These are phyloP conservation scores for Penicillium goetzii DNA, from an alignment of 495 filamentous ascomycete species.

Conservation along the genomic window DNA sequence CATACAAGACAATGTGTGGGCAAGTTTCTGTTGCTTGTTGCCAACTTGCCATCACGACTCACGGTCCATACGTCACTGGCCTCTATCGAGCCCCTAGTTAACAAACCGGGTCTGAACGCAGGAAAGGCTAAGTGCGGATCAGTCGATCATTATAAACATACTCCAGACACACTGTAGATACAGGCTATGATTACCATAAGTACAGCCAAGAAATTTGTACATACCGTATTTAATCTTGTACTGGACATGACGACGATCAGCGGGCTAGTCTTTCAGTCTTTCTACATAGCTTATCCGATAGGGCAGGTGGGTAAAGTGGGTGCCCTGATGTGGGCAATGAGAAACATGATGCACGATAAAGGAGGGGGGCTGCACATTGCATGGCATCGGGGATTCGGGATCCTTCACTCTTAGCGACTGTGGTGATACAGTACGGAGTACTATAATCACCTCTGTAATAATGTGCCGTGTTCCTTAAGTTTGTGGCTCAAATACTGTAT, in stretches of 20 bases:
- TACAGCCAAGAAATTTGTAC: neutral
- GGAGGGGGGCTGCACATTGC: neutral
- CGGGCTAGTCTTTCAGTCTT: neutral
- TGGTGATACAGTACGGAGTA: neutral
- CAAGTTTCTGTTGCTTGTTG: neutral
- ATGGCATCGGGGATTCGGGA: slow-evolving; percentile 8
- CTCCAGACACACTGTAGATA: neutral
- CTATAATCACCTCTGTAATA: neutral
- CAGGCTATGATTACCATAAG: neutral
- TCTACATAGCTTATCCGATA: neutral
- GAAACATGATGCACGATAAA: neutral
- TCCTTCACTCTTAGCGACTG: neutral
- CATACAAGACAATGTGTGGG: neutral
- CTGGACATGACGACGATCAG: neutral
- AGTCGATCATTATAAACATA: slow-evolving; percentile 4
- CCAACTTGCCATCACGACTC: neutral
- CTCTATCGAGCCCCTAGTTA: neutral
- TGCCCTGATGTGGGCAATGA: neutral
- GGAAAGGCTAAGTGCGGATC: neutral
- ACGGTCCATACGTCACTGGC: no score
- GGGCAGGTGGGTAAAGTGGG: slow-evolving; percentile 11
- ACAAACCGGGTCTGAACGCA: neutral
- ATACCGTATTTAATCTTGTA: neutral
- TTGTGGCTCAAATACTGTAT: neutral
- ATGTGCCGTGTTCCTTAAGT: neutral